Conservation (phyloP, 2,329 filamentous ascomycete genomes). For the Clarireedia sp. region DNA sequence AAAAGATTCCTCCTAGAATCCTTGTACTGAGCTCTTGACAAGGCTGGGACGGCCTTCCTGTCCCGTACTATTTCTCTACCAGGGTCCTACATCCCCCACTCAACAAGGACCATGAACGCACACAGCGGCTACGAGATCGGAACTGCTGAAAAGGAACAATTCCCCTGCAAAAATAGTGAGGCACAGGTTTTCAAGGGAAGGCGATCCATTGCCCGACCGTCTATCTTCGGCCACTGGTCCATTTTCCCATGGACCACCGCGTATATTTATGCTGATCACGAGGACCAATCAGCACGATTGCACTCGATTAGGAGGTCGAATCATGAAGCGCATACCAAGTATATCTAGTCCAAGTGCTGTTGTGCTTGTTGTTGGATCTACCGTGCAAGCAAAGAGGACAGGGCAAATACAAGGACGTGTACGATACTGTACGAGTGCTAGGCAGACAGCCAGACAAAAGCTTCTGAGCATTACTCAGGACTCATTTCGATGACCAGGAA, state of each 20-base stretch:
- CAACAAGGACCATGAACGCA: background rate
- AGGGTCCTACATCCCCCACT: background rate
- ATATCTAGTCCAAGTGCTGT: background rate
- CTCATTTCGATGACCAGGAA: background rate
- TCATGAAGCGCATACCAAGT: too few species aligned
- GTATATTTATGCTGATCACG: background rate
- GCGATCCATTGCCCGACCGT: background rate
- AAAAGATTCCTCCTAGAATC: background rate
- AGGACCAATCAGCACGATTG: background rate
- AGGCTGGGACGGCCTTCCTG: constrained; percentile 8
- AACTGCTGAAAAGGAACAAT: constrained; percentile 3
- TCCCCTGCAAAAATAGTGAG: constrained; percentile 1
- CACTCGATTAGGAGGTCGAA: too few species aligned
- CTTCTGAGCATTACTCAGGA: background rate
- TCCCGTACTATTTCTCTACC: background rate
- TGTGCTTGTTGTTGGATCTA: background rate
- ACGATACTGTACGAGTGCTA: background rate
- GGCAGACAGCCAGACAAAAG: background rate
- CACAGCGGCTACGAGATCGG: background rate
- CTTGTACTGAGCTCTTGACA: background rate
- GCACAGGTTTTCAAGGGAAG: background rate
- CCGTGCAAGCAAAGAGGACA: background rate
- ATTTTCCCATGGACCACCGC: background rate
- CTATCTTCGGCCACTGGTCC: background rate
- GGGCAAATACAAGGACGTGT: background rate